Conservation (phyloP, 352 stramenopile species). For the Vaucheria bursata region DNA sequence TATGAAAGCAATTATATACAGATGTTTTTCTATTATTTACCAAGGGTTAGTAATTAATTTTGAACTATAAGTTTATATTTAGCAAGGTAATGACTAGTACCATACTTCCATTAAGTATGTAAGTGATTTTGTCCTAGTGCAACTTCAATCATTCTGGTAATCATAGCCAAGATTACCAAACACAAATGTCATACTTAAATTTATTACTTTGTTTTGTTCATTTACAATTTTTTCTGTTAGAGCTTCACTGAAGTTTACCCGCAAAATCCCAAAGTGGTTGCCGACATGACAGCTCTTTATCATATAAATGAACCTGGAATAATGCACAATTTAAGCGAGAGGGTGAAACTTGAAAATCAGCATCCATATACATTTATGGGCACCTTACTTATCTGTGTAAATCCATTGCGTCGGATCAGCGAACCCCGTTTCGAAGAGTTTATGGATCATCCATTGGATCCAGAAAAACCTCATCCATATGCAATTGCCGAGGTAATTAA, state of each 20-base stretch:
- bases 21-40: too few species aligned
- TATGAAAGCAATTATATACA: too few species aligned
- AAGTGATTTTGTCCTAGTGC: neutral
- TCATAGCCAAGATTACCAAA: neutral
- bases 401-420: slow-evolving; percentile 68
- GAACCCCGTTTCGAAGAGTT: slow-evolving; percentile 56
- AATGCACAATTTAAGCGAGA: slow-evolving; percentile 75
- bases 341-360: slow-evolving; percentile 66
- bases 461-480: slow-evolving; percentile 48
- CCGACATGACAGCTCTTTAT: slow-evolving; percentile 83
- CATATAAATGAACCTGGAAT: slow-evolving; percentile 82
- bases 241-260: slow-evolving; percentile 37
- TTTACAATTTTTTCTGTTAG: slow-evolving; percentile 11
- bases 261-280: slow-evolving; percentile 47
- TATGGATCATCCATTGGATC: slow-evolving; percentile 31
- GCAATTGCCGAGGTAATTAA: slow-evolving; percentile 49
- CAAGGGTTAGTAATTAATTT: neutral
- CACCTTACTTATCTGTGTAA: slow-evolving; percentile 80
- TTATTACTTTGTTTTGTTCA: neutral
- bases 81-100: neutral
- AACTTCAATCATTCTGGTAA: neutral
- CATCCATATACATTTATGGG: slow-evolving; percentile 80
- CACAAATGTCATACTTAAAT: neutral
- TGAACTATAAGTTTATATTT: neutral
- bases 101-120: neutral